Evolutionary conservation across 2,329 filamentous ascomycete species (phyloP), one percentile per base, ranked within the genome.

Genomic region (Fusarium kyushuense): DNA sequence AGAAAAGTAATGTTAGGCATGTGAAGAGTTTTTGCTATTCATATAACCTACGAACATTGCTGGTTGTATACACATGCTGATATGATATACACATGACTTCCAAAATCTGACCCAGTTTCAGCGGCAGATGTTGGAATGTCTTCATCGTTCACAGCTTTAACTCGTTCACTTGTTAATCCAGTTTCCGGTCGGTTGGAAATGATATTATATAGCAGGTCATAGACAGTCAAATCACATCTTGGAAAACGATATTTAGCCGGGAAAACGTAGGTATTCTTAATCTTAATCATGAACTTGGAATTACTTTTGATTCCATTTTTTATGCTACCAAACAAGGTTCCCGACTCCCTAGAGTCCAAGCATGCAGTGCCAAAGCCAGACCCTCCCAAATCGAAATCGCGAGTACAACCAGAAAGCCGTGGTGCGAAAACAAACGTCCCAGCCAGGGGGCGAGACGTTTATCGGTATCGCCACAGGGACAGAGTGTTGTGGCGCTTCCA

Each of bases 401-500:
- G 42, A 33, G 59, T 61, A 61, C 67, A 65, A 59, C 53, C 60
- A 63, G 62, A 54, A 46, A 64, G 61, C 59, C 45, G 61, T 21
- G 36, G 40, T 55, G 54, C 63, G 45, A 57, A 54, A 41, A 56
- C 32, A 54, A 53, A 54, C 52, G 55, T 58, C 41, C 53, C 52
- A 65, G 43, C 48, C 45, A 36, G 47, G 54, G 30, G 56, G 65
- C 70, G 63, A 72, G 36, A 43, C 70, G 74, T 69, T 86, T 92
- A 97, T 86, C 94, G 90, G 92, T 97, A 97, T 84, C 94, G 90
- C 94, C 95, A 97, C 83, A 97, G 93, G 79, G 92, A 97, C 83
- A 97, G 91, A 84, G 95, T 99, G 92, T 99, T 99, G 89, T 97
- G 94, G 83, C 92, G 90, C 93, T 97, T 97, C 96, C 96, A 99